These are phyloP conservation scores for Coemansia sp. DNA, from an alignment of 192 early-diverging fungal genomes.

Conservation along the genomic window DNA sequence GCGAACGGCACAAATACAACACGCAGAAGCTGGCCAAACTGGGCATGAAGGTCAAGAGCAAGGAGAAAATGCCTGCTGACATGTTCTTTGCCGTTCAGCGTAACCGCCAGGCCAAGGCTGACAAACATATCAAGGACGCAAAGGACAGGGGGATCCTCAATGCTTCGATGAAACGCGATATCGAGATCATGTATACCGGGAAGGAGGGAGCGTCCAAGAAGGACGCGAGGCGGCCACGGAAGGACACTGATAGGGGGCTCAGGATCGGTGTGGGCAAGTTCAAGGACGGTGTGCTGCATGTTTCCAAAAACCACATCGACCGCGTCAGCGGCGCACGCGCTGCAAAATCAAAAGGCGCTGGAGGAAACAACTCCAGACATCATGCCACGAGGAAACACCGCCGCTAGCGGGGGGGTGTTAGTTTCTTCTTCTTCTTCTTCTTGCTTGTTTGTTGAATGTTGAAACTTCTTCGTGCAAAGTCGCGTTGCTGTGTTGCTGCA, in stretches of 20 bases:
- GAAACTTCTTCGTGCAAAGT: too few relatives aligned
- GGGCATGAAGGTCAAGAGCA: slow-evolving; percentile 45
- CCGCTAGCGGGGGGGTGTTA: not conserved
- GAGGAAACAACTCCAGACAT: not conserved
- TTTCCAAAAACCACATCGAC: slow-evolving; percentile 44
- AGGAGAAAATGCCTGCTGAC: slow-evolving; percentile 38
- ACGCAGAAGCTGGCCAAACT: slow-evolving; percentile 33
- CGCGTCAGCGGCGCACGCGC: slow-evolving; percentile 20
- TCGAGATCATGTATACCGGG: slow-evolving; percentile 32
- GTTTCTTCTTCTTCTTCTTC: not conserved
- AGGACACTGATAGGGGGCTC: slow-evolving; percentile 22
- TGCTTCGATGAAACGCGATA: slow-evolving; percentile 27
- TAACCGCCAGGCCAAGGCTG: slow-evolving; percentile 16
- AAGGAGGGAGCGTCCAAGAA: slow-evolving; percentile 13
- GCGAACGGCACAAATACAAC: slow-evolving; percentile 46
- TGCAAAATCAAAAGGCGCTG: not conserved
- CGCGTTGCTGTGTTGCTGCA: too few relatives aligned
- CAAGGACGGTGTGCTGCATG: slow-evolving; percentile 44
- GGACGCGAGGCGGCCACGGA: slow-evolving; percentile 6
- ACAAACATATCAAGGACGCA: slow-evolving; percentile 33
- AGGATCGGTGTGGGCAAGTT: slow-evolving; percentile 25
- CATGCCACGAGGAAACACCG: not conserved
- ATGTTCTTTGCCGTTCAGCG: slow-evolving; percentile 21
- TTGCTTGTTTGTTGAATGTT: not conserved
- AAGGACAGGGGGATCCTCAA: slow-evolving; percentile 39